Evolutionary conservation across 2,329 filamentous ascomycete species (phyloP).

Genomic region (Xylariaceae sp.): DNA sequence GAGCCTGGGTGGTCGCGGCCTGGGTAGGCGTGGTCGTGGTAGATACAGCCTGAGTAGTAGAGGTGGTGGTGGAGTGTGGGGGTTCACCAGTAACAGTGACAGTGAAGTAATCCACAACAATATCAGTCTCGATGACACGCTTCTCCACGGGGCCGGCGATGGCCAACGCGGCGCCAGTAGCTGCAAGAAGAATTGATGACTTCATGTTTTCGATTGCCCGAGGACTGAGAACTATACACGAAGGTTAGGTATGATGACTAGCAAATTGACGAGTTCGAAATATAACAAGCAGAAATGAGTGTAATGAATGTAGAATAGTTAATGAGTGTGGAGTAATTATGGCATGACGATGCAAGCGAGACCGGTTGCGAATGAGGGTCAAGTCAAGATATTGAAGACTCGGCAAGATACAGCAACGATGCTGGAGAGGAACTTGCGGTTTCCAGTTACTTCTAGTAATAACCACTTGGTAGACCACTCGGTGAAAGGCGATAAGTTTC

Average conservation of each 20-base stretch:
- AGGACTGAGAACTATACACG: constrained; percentile 11
- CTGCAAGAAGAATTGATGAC: constrained; percentile 34
- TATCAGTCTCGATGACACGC: constrained; percentile 31
- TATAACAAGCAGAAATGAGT: constrained; percentile 5
- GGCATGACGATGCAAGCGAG: constrained; percentile 1
- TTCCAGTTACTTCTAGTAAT: constrained; percentile 1
- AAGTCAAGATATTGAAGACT: background rate
- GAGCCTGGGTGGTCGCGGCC: background rate
- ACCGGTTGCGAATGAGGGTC: background rate
- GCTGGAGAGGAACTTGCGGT: constrained; percentile 6
- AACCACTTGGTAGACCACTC: background rate
- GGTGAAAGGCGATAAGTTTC: background rate
- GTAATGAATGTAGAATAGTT: constrained; percentile 12
- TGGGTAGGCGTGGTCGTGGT: background rate
- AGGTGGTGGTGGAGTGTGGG: constrained; percentile 15
- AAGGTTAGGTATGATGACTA: constrained; percentile 2
- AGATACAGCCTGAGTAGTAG: background rate
- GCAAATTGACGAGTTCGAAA: background rate
- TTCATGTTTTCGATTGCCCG: constrained; percentile 33
- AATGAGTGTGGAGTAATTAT: constrained; percentile 13
- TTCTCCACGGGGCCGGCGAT: constrained; percentile 32
- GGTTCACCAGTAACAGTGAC: constrained; percentile 34
- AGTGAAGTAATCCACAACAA: constrained; percentile 30
- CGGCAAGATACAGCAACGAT: background rate
- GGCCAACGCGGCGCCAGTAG: constrained; percentile 32